These are phyloP conservation scores for Colletotrichum gigasporum DNA, from an alignment of 2,329 filamentous ascomycete genomes.

Conservation along the genomic window DNA sequence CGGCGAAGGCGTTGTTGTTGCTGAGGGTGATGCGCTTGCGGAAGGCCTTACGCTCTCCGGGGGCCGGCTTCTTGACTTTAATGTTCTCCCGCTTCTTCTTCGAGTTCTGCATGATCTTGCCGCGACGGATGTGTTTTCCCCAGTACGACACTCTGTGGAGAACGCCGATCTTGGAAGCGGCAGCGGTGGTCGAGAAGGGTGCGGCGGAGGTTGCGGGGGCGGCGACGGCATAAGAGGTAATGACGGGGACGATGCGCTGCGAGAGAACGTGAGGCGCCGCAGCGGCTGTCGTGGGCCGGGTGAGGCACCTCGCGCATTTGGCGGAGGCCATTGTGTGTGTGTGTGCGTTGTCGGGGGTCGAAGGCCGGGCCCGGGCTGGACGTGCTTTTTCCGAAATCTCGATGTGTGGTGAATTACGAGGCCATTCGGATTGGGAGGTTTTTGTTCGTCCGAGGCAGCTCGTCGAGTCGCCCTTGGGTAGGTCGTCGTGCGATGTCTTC, in stretches of 20 bases:
- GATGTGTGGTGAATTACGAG: neutral
- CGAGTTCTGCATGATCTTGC: slow-evolving; percentile 35
- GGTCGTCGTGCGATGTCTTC: slow-evolving; percentile 30
- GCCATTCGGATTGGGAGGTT: slow-evolving; percentile 12
- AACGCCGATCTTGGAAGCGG: slow-evolving; percentile 37
- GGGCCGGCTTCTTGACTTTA: slow-evolving; percentile 65
- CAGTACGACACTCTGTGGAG: slow-evolving; percentile 19
- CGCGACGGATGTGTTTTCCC: slow-evolving; percentile 33
- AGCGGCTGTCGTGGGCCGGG: slow-evolving; percentile 43
- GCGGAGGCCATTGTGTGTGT: slow-evolving; percentile 46
- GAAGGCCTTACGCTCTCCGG: slow-evolving; percentile 86
- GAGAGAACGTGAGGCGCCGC: slow-evolving; percentile 35
- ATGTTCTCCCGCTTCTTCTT: slow-evolving; percentile 59
- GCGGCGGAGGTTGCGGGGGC: slow-evolving; percentile 45
- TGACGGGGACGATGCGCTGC: slow-evolving; percentile 44
- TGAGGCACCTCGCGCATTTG: slow-evolving; percentile 54
- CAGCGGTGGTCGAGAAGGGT: slow-evolving; percentile 51
- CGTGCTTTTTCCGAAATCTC: neutral
- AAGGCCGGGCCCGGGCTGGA: slow-evolving; percentile 33
- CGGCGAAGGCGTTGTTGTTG: slow-evolving; percentile 90
- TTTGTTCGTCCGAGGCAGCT: slow-evolving; percentile 19
- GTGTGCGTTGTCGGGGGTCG: neutral
- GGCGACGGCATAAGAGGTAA: slow-evolving; percentile 36
- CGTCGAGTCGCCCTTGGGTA: slow-evolving; percentile 24
- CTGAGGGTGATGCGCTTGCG: slow-evolving; percentile 91